These are phyloP conservation scores for Hypoxylon lenormandii DNA, from an alignment of 495 filamentous ascomycete genomes.

Conservation along the genomic window DNA sequence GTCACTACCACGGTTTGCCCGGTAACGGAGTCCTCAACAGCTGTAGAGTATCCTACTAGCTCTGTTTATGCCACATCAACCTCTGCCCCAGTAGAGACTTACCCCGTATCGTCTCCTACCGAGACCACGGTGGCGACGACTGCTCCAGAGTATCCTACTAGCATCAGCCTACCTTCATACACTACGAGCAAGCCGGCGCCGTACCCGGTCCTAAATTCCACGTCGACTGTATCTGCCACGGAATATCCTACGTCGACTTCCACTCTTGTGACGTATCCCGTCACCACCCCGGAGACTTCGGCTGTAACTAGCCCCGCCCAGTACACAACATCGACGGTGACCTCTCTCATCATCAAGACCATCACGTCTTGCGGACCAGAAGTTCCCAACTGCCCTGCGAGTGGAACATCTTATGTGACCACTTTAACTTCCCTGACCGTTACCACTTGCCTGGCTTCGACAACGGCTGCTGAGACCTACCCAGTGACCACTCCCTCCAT, in stretches of 20 bases:
- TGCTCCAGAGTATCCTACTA: no score
- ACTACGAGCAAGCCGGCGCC: not conserved
- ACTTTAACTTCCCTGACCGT: not conserved
- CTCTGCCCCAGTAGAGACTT: not conserved
- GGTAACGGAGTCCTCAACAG: slow-evolving; percentile 17
- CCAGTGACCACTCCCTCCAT: slow-evolving; percentile 9
- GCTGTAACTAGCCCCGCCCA: slow-evolving; percentile 34
- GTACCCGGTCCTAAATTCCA: slow-evolving; percentile 2
- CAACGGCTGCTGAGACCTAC: slow-evolving; percentile 4
- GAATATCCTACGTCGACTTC: slow-evolving; percentile 23
- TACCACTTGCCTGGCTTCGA: slow-evolving; percentile 51
- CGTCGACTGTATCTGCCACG: not conserved
- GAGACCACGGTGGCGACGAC: no score
- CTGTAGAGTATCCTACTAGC: not conserved
- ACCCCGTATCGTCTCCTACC: no score
- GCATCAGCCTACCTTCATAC: not conserved
- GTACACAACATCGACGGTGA: no score
- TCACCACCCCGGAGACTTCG: slow-evolving; percentile 17
- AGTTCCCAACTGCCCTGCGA: no score
- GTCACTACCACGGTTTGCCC: slow-evolving; percentile 51
- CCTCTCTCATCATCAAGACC: no score
- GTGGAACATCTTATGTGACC: no score
- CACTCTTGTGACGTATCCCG: slow-evolving; percentile 47
- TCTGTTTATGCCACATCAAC: not conserved
- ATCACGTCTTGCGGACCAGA: no score